Percentiles rank a stretch among this genome's conserved stretches.
Evolutionary conservation across 1,284 basidiomycete species (phyloP).

Genomic region (Puccinia polysora): DNA sequence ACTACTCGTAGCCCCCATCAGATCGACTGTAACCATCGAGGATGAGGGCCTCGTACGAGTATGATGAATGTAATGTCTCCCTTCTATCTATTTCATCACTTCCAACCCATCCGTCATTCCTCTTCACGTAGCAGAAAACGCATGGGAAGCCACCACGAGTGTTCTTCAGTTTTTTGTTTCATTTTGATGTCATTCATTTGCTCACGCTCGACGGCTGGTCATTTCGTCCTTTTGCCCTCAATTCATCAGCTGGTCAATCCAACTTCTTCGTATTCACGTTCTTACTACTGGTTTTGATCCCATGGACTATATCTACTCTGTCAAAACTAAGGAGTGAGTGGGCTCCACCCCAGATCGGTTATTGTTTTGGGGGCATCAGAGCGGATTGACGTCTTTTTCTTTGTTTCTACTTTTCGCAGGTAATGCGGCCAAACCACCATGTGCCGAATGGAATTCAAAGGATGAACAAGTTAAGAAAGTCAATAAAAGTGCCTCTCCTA

Average conservation of each 20-base stretch:
- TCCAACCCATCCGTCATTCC: neutral
- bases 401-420: no score
- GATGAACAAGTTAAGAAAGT: conserved; percentile 47
- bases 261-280: conserved; percentile 82
- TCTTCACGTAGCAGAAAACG: neutral
- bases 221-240: neutral
- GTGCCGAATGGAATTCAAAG: conserved; percentile 65
- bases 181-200: no score
- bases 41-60: conserved; percentile 42
- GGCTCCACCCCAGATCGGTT: conserved; percentile 55
- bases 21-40: neutral
- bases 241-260: conserved; percentile 43
- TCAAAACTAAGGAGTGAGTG: conserved; percentile 35
- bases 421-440: conserved; percentile 55
- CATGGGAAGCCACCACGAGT: no score
- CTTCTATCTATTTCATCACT: no score
- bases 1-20: no score
- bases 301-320: conserved; percentile 63
- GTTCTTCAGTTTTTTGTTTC: no score
- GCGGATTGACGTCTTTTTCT: neutral
- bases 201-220: no score
- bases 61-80: conserved; percentile 33
- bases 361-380: conserved; percentile 48
- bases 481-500: conserved; percentile 12
- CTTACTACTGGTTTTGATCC: conserved; percentile 71